These are phyloP conservation scores for Verticillium alfalfae DNA, from an alignment of 2,329 filamentous ascomycete genomes.

Conservation along the genomic window DNA sequence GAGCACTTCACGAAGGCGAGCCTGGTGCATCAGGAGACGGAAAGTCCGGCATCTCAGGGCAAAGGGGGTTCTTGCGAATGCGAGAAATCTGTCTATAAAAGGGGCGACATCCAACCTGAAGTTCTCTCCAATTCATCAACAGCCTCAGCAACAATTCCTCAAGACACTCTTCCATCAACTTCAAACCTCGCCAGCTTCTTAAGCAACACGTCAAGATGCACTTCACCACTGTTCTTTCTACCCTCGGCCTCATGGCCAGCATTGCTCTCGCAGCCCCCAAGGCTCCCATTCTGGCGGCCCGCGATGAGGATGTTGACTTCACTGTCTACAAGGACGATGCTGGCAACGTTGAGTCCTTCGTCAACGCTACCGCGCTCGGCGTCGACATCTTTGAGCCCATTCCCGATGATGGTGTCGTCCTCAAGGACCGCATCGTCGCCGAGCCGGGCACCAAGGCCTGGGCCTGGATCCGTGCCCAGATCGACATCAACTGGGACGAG, in stretches of 20 bases:
- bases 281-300: background rate
- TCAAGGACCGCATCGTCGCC: constrained; percentile 11
- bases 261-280: background rate
- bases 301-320: background rate
- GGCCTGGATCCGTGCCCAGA: constrained; percentile 14
- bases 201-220: background rate
- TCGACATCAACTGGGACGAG: constrained; percentile 6
- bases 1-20: background rate
- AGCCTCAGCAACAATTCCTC: background rate
- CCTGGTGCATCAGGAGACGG: background rate
- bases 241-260: background rate
- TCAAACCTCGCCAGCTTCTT: background rate
- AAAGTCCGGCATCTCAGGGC: background rate
- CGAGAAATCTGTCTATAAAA: background rate
- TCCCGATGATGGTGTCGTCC: constrained; percentile 11
- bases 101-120: background rate
- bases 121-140: background rate
- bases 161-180: background rate
- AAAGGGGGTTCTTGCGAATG: background rate
- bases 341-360: constrained; percentile 2
- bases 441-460: constrained; percentile 12
- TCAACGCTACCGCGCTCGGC: constrained; percentile 3
- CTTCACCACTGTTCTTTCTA: background rate
- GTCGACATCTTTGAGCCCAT: constrained; percentile 14
- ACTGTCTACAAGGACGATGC: background rate